Percentiles rank a stretch among this genome's conserved stretches.
Evolutionary conservation across 75 land plant species (phyloP).

Genomic region (Pinus tabuliformis): DNA sequence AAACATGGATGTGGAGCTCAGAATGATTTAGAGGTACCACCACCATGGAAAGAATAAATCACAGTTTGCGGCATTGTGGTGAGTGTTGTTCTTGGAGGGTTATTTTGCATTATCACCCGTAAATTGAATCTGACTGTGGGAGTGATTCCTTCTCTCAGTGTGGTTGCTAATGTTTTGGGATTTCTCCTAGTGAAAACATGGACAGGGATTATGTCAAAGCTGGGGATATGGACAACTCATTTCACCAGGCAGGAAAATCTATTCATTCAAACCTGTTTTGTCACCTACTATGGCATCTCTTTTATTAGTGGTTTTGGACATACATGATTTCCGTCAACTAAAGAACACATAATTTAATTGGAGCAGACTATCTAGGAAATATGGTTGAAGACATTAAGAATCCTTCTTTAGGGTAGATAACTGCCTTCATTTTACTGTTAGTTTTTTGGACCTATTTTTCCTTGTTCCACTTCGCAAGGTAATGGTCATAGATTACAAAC

Average conservation of each 20-base stretch:
- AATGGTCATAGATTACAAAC: constrained; percentile 15
- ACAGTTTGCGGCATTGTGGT: constrained; percentile 33
- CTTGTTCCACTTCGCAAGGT: no score
- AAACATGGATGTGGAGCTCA: neutral
- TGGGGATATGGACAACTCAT: constrained; percentile 17
- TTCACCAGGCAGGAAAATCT: constrained; percentile 36
- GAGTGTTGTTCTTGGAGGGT: constrained; percentile 19
- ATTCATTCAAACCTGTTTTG: constrained; percentile 35
- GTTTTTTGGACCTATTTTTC: constrained; percentile 14
- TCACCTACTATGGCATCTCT: constrained; percentile 27
- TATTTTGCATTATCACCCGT: constrained; percentile 43
- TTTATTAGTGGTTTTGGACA: constrained; percentile 40
- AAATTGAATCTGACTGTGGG: constrained; percentile 50
- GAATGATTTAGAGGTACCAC: neutral
- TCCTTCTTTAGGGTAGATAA: constrained; percentile 61
- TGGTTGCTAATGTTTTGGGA: constrained; percentile 33
- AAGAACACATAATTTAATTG: constrained; percentile 45
- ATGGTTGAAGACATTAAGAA: constrained; percentile 46
- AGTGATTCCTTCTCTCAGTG: constrained; percentile 49
- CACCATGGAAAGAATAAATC: constrained; percentile 42
- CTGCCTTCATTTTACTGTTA: constrained; percentile 43
- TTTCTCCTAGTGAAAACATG: constrained; percentile 28
- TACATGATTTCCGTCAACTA: constrained; percentile 22
- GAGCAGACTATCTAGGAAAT: constrained; percentile 35
- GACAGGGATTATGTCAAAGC: constrained; percentile 9